Base-by-base conservation (phyloP, 2,329 filamentous ascomycete species). In the Colletotrichum spinosum region DNA sequence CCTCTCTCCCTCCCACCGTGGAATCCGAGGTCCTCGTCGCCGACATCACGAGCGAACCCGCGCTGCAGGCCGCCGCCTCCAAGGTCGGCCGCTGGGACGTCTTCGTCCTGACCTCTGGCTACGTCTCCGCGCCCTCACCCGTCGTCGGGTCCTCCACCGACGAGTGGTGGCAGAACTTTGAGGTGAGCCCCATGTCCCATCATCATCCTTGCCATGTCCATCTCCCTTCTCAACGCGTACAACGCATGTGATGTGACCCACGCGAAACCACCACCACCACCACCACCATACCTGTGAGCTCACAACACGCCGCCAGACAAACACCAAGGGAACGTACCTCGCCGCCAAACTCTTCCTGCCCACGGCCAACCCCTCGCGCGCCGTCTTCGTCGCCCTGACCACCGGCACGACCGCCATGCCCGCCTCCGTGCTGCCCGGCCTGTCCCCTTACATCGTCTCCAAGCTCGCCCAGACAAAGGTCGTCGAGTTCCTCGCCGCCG, bases 251-350 rank as follows among this genome's bases (percentile, higher is more conserved):
- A 25, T 5, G 25, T 25, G 25, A 25, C 25, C 25, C 25, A 25
- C 25, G 25, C 25, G 25, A 25, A 25, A 25, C 25, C 25, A 5
- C 25, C 25, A 25, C 25, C 25, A 25, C 25, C 8, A 15, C 42
- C 13, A 45, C 11, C n/a, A 8, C 2, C 12, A 6, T 9, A 48
- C 8, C 6, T 6, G 15, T 34, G 44, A 25, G 1, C 52, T 61
- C 48, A 56, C 58, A 53, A 5, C 49, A n/a, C 44, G 52, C 39
- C 42, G 56, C 12, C 80, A 84, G 51, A 79, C 85, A 59, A 87
- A 87, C 65, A 70, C 86, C 38, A 82, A 80, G 50, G 84, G 85
- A 0, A 72, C 77, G 0, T 83, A 83, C 46, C 75, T 84, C 12
- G 70, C 80, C 15, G 77, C 79, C 3, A 74, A 77, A 17, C 75